These are phyloP conservation scores for Fusarium virguliforme DNA, from an alignment of 2,329 filamentous ascomycete species.

Conservation along the genomic window DNA sequence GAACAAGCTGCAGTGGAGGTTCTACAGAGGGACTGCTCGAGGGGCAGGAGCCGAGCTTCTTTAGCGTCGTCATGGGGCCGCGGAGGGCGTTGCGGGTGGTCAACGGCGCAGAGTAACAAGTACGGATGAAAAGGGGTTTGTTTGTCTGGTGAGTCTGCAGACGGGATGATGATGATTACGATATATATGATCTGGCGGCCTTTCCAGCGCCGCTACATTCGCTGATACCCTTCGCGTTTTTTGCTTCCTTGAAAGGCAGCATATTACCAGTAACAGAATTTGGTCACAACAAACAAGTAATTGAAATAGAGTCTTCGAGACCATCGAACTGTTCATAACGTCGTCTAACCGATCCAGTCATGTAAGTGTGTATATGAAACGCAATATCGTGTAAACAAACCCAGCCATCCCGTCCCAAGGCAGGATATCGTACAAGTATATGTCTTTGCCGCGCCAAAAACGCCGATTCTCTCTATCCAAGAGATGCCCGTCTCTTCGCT, in stretches of 20 bases:
- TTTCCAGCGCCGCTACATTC: conserved; percentile 37
- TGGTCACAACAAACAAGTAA: conserved; percentile 3
- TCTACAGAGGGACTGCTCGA: conserved; percentile 67
- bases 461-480: conserved; percentile 25
- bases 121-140: neutral
- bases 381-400: conserved; percentile 16
- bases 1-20: conserved; percentile 58
- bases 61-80: conserved; percentile 78
- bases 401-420: conserved; percentile 5
- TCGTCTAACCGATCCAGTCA: conserved; percentile 23
- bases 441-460: conserved; percentile 34
- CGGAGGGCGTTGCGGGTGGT: conserved; percentile 79
- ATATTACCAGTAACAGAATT: conserved; percentile 13
- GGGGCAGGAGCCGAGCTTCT: conserved; percentile 79
- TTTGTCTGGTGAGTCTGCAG: conserved; percentile 16
- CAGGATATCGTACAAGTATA: conserved; percentile 6
- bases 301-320: neutral
- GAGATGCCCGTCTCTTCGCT: conserved; percentile 38
- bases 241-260: conserved; percentile 8
- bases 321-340: conserved; percentile 22
- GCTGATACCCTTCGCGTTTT: conserved; percentile 45
- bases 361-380: conserved; percentile 8
- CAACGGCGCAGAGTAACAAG: conserved; percentile 63
- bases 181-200: conserved; percentile 31
- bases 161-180: conserved; percentile 32